Evolutionary conservation across 2,329 filamentous ascomycete genomes (phyloP).

Genomic region (Apiospora kogelbergensis): DNA sequence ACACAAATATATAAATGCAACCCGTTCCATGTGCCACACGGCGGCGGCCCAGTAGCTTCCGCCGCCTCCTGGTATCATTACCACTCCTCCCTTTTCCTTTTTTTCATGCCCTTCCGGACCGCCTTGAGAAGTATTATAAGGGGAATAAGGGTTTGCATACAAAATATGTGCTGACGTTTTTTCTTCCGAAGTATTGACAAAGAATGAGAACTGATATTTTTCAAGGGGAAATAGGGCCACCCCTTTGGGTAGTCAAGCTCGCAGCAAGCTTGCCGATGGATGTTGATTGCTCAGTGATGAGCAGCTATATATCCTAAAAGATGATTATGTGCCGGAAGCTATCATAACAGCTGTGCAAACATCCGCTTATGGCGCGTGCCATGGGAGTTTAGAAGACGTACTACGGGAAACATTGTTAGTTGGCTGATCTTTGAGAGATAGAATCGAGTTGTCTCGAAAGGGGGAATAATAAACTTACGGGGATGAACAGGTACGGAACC

Average conservation of each 20-base stretch:
- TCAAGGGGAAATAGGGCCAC: no score
- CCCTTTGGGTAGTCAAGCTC: background rate
- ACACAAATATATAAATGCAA: background rate
- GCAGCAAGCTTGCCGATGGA: background rate
- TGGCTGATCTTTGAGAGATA: background rate
- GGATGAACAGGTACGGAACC: conserved; percentile 80
- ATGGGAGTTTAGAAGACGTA: conserved; percentile 7
- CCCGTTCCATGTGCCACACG: background rate
- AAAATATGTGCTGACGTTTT: background rate
- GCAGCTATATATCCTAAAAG: background rate
- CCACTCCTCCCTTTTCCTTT: background rate
- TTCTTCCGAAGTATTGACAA: background rate
- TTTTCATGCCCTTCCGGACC: background rate
- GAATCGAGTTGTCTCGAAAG: background rate
- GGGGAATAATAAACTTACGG: conserved; percentile 27
- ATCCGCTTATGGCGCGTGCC: background rate
- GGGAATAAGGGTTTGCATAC: background rate
- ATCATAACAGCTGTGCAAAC: background rate
- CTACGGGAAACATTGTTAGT: background rate
- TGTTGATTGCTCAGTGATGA: background rate
- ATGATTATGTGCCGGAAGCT: background rate
- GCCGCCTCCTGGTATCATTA: background rate
- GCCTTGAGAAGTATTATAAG: background rate
- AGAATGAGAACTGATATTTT: background rate
- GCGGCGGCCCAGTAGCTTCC: background rate